Evolutionary conservation across 768 basidiomycete species (phyloP).

Genomic region (Mycena maculata): DNA sequence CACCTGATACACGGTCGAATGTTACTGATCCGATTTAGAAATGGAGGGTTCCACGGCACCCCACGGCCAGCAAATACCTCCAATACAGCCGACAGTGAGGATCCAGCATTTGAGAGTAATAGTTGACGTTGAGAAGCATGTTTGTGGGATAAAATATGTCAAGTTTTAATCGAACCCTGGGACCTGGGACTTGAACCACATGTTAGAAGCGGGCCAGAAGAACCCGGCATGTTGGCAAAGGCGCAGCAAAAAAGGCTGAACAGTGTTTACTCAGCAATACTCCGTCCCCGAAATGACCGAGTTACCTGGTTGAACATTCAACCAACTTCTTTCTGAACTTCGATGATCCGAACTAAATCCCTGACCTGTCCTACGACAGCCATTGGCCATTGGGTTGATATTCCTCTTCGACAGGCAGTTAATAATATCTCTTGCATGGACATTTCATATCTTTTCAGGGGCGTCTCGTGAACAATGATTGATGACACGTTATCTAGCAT

Average conservation of each 20-base stretch:
- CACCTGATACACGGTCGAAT: conserved; percentile 19
- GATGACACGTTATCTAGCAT: conserved; percentile 15
- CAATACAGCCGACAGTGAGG: conserved; percentile 21
- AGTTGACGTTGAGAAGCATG: conserved; percentile 19
- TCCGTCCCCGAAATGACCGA: conserved; percentile 21
- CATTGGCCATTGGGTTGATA: conserved; percentile 19
- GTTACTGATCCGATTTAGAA: conserved; percentile 19
- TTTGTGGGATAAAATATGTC: conserved; percentile 15
- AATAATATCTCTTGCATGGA: conserved; percentile 19
- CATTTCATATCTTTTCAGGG: conserved; percentile 22
- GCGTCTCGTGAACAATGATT: conserved; percentile 7
- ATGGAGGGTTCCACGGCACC: conserved; percentile 21
- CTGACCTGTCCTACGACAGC: conserved; percentile 14
- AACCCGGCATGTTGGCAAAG: conserved; percentile 15
- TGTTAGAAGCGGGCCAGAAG: conserved; percentile 16
- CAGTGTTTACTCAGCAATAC: conserved; percentile 11
- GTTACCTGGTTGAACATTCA: conserved; percentile 14
- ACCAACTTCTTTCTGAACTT: conserved; percentile 18
- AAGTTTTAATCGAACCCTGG: conserved; percentile 18
- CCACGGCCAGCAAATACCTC: conserved; percentile 17
- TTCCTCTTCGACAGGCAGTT: conserved; percentile 13
- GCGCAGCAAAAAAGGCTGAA: conserved; percentile 8
- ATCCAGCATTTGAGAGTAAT: conserved; percentile 20
- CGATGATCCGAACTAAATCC: conserved; percentile 13
- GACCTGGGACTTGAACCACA: conserved; percentile 14